Base-by-base conservation (phyloP, 805 yeast genomes). In the Lachancea sp. region DNA sequence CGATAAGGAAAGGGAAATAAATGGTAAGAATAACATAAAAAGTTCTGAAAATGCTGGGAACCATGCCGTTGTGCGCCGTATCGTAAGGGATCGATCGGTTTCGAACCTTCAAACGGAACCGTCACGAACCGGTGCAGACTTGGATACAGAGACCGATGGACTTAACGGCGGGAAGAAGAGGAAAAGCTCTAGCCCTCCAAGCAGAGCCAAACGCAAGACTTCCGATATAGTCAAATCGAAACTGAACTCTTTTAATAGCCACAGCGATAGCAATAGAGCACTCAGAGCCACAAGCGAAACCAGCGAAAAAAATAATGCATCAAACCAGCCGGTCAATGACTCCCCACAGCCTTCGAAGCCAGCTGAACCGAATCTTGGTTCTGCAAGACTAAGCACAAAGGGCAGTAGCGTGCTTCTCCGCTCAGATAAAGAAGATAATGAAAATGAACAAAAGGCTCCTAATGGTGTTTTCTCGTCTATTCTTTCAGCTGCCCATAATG, bases 401-500 rank as follows among this genome's bases (percentile, higher is more conserved):
- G 29, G 18, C 25, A 41, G 44, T 35, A 27, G 25, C 26, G 4
- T 30, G 12, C 26, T 17, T 25, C n/a, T 12, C 16, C 36, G 38
- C 26, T 9, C 27, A 19, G 47, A 29, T 18, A 22, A 17, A 8
- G 38, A 20, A 7, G 36, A 10, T 31, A n/a, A 17, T 4, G 40
- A 35, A 10, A 17, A 26, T 19, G 43, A 34, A 18, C 22, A 25
- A 12, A 39, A 30, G 18, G 43, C 38, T 6, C 16, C 41, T 13
- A 35, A 40, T 31, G 76, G 79, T 2, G 50, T 76, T 12, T 52
- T 76, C 1, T 69, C 75, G 1, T 58, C 78, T 1, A 54, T 76
- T 17, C 47, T 75, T 35, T 64, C 69, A 15, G 74, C 73, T 11
- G 79, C 79, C 4, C 77, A 72, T 48, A 70, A 63, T 44, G 78